Evolutionary conservation across 2,329 filamentous ascomycete genomes (phyloP).

Genomic region (Arachnopeziza araneosa): DNA sequence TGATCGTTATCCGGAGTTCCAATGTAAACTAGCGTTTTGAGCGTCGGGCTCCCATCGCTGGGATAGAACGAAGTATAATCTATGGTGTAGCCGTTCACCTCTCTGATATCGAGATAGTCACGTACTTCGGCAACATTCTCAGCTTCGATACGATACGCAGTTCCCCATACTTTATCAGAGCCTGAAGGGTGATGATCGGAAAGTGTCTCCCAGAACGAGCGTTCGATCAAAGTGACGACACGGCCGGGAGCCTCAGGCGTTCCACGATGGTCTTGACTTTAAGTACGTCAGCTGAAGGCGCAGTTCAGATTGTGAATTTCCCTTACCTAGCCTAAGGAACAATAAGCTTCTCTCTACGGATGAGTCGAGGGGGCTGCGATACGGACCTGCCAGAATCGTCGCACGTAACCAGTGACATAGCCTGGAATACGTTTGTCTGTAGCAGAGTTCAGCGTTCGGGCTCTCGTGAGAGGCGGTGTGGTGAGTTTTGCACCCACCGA

Average conservation of each 20-base stretch:
- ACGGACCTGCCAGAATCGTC: conserved; percentile 95
- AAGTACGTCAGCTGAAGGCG: conserved; percentile 9
- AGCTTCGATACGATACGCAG: conserved; percentile 77
- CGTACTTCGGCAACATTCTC: conserved; percentile 73
- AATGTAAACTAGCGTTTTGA: conserved; percentile 76
- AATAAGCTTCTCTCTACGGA: conserved; percentile 11
- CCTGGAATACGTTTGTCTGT: conserved; percentile 79
- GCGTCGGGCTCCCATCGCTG: conserved; percentile 35
- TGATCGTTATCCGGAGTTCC: conserved; percentile 90
- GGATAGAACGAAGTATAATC: conserved; percentile 81
- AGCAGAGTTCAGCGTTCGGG: background rate
- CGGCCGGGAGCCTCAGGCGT: conserved; percentile 83
- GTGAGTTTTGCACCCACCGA: conserved; percentile 50
- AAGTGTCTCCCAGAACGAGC: conserved; percentile 74
- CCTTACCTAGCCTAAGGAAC: conserved; percentile 31
- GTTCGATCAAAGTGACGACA: conserved; percentile 88
- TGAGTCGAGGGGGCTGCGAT: conserved; percentile 8
- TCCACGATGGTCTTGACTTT: conserved; percentile 88
- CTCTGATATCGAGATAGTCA: conserved; percentile 87
- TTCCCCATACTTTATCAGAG: conserved; percentile 76
- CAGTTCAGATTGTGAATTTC: background rate
- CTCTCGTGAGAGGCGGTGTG: background rate
- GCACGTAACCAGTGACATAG: conserved; percentile 89
- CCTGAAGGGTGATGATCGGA: conserved; percentile 59
- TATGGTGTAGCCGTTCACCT: conserved; percentile 96